A percentile compares a stretch with the other conserved stretches of the same genome.
These are phyloP conservation scores for Candida corydali DNA, from an alignment of 805 yeast species.

Conservation along the genomic window DNA sequence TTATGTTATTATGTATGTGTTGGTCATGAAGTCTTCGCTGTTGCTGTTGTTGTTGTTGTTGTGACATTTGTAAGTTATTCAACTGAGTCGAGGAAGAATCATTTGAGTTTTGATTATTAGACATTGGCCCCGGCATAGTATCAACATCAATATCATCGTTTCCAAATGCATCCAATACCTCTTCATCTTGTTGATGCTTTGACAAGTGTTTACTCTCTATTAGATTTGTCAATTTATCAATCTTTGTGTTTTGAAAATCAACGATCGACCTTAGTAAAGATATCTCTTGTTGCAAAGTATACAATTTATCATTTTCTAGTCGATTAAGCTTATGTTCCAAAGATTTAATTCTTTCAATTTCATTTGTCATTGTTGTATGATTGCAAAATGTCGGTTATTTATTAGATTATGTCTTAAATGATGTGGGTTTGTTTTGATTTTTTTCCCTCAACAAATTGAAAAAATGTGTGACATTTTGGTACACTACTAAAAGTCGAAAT, in stretches of 20 bases:
- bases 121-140: constrained; percentile 6
- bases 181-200: constrained; percentile 22
- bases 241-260: constrained; percentile 34
- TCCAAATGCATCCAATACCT: constrained; percentile 25
- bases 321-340: constrained; percentile 13
- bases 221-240: constrained; percentile 34
- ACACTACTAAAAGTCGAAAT: not conserved
- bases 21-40: constrained; percentile 6
- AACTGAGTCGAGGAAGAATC: constrained; percentile 1
- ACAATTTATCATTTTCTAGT: constrained; percentile 25
- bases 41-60: constrained; percentile 8
- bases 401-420: constrained; percentile 1
- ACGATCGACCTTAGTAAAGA: constrained; percentile 32
- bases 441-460: not conserved
- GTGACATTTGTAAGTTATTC: constrained; percentile 14
- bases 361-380: not conserved
- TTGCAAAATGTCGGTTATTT: constrained; percentile 12
- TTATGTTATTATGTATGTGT: not conserved
- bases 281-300: constrained; percentile 25
- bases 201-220: constrained; percentile 13
- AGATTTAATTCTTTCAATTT: constrained; percentile 7
- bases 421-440: not conserved
- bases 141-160: constrained; percentile 14
- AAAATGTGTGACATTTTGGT: not conserved
- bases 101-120: constrained; percentile 15